Evolutionary conservation across 2,329 filamentous ascomycete species (phyloP), one percentile per base, ranked within the genome.

Genomic region (Neocatenulostroma microsporum): DNA sequence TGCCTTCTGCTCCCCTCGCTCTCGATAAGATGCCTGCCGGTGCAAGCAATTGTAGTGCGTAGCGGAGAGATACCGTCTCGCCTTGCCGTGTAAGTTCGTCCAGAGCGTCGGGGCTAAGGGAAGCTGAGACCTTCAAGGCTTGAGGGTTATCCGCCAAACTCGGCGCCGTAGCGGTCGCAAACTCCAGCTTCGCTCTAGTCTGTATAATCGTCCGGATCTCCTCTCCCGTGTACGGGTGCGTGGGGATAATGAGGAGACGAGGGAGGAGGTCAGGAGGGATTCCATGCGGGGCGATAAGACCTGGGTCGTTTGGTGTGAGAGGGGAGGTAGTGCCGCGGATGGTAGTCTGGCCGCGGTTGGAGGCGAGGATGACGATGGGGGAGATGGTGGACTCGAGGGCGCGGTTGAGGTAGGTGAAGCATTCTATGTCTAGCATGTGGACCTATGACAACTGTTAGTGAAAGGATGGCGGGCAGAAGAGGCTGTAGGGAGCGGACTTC

Each of bases 371-470:
- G 44, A 98, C 91, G 56, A 98, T 94, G 40, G 91, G 91, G 2
- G 89, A 89, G 56, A 98, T 93, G 49, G 80, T 77, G 38, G 85
- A 88, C 72, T 98, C 91, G 50, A 98, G 75, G n/a, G 91, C 91
- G 58, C 88, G 84, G 72, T 96, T 96, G 57, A 98, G 80, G 67
- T 95, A 98, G 50, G 91, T 96, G 68, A 96, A 98, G 70, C 88
- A 94, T 70, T 98, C 91, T 51, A 98, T 83, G 62, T 98, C 91
- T 53, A 98, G 86, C 91, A 98, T 98, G 70, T 98, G 89, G 42
- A 94, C 89, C 87, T 93, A n/a, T n/a, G n/a, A n/a, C 11, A 19
- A 25, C 35, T 43, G 24, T 42, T 19, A 24, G 36, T 25, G 6
- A 10, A 10, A 33, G 24, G 23, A n/a, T 12, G 21, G 19, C n/a